Evolutionary conservation across 2,329 filamentous ascomycete genomes (phyloP).

Genomic region (Boeremia exigua): DNA sequence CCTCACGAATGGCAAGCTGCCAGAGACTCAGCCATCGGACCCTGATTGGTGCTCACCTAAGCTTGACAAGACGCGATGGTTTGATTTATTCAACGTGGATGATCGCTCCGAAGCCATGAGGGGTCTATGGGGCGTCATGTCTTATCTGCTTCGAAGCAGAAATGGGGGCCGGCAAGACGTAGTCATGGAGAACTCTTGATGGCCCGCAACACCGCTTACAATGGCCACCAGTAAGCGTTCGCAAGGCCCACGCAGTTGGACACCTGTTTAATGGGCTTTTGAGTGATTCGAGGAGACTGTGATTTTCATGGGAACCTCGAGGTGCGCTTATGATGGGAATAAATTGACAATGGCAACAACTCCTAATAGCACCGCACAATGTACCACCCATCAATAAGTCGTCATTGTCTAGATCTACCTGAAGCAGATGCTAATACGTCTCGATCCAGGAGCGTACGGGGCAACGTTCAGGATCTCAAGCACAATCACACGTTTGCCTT

Average conservation of each 20-base stretch:
- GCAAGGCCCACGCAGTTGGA: background rate
- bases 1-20: constrained; percentile 54
- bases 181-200: constrained; percentile 3
- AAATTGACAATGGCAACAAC: background rate
- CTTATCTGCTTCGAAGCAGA: constrained; percentile 53
- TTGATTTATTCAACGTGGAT: constrained; percentile 61
- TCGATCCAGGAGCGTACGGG: background rate
- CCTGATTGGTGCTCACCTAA: constrained; percentile 58
- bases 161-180: constrained; percentile 11
- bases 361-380: background rate
- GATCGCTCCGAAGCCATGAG: constrained; percentile 63
- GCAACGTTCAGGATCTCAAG: background rate
- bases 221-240: background rate
- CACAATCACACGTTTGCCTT: background rate
- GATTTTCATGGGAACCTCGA: background rate
- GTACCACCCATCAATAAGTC: background rate
- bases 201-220: background rate
- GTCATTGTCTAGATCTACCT: background rate
- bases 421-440: background rate
- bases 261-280: background rate
- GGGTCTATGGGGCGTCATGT: constrained; percentile 64
- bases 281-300: background rate
- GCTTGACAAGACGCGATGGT: constrained; percentile 64
- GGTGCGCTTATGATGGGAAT: background rate
- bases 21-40: constrained; percentile 32